phyloP scores from a whole-genome alignment of 179 eudicot species.

The Silene noctiflora region DNA sequence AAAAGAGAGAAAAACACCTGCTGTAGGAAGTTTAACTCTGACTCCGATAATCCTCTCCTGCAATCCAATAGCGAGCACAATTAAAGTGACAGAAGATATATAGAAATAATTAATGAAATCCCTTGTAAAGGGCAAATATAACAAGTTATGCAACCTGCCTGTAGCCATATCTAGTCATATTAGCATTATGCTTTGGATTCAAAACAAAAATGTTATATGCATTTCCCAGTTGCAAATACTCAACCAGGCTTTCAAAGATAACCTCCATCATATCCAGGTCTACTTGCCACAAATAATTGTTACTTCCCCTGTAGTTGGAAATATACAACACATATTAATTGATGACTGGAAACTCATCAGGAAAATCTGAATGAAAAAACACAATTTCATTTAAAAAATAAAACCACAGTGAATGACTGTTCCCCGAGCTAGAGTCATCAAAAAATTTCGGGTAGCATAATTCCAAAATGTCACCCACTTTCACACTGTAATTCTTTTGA shows the following conservation, averaged over 20 bases:
- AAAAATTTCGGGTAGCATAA: background rate
- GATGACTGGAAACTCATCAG: background rate
- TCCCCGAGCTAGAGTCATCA: background rate
- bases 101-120: background rate
- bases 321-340: conserved; percentile 7
- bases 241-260: conserved; percentile 75
- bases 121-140: background rate
- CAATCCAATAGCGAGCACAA: conserved; percentile 26
- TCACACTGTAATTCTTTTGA: background rate
- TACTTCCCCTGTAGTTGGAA: conserved; percentile 44
- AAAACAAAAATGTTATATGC: conserved; percentile 79
- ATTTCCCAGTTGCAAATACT: conserved; percentile 77
- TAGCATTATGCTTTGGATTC: conserved; percentile 69
- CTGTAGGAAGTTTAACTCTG: conserved; percentile 68
- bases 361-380: background rate
- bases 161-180: conserved; percentile 71
- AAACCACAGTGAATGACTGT: background rate
- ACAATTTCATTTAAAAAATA: background rate
- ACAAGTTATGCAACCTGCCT: conserved; percentile 42
- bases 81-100: conserved; percentile 1
- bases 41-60: conserved; percentile 94
- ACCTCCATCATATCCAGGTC: conserved; percentile 87
- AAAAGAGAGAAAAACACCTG: conserved; percentile 47
- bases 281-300: conserved; percentile 75
- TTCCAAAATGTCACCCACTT: background rate